Conservation (phyloP, 345 rosid genomes). For the Melastoma malabathricum region DNA sequence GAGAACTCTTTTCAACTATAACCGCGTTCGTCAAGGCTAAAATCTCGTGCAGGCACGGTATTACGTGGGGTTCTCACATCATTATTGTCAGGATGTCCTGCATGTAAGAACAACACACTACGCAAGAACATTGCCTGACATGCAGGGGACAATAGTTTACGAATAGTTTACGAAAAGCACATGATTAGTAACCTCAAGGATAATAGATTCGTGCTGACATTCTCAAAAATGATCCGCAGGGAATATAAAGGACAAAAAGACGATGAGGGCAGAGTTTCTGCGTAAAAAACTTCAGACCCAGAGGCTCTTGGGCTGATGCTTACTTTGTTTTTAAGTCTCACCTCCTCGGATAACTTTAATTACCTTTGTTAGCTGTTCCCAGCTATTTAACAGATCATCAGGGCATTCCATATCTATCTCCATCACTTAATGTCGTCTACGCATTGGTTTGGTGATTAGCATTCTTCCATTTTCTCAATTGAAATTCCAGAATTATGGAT, state of each 20-base stretch:
- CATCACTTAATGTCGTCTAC: not conserved
- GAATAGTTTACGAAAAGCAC: slow-evolving; percentile 36
- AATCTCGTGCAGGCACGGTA: too few species aligned
- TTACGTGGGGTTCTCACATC: too few species aligned
- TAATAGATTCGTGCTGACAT: slow-evolving; percentile 44
- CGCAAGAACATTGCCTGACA: too few species aligned
- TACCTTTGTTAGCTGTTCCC: not conserved
- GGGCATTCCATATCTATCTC: not conserved
- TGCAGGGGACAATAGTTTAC: too few species aligned
- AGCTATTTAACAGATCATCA: not conserved
- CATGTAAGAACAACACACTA: too few species aligned
- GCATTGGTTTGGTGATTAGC: too few species aligned
- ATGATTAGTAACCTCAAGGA: slow-evolving; percentile 19
- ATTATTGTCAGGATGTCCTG: too few species aligned
- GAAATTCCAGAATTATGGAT: too few species aligned
- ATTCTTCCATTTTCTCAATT: too few species aligned
- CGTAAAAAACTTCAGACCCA: slow-evolving; percentile 23
- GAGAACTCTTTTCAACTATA: too few species aligned
- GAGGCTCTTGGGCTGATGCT: slow-evolving; percentile 47
- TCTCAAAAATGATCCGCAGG: slow-evolving; percentile 24
- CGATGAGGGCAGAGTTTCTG: slow-evolving; percentile 13
- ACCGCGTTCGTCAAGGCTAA: too few species aligned
- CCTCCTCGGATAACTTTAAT: not conserved
- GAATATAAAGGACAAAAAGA: slow-evolving; percentile 10
- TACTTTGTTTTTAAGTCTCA: slow-evolving; percentile 13